A percentile compares a stretch with the other conserved stretches of the same genome.
Conservation (phyloP, 2,329 filamentous ascomycete species). For the Aureobasidium sp. region DNA sequence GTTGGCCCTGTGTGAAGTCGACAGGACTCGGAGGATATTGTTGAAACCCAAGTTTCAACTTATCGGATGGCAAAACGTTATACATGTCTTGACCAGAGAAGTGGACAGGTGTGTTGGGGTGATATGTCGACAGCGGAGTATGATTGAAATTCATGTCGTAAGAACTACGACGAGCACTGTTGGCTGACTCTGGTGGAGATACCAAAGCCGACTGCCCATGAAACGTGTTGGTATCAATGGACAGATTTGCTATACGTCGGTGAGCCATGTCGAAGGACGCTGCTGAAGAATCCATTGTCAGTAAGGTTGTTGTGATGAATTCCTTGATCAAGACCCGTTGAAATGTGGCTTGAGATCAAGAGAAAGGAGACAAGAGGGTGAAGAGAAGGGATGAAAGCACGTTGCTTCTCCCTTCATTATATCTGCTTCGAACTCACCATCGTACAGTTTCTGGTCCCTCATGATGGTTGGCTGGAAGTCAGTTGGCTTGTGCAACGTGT, state of each 20-base stretch:
- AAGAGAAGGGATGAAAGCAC: constrained; percentile 9
- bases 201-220: not conserved
- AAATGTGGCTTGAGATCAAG: constrained; percentile 3
- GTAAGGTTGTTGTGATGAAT: not conserved
- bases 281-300: not conserved
- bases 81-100: not conserved
- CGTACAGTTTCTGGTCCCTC: not conserved
- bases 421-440: constrained; percentile 8
- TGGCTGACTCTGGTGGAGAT: not conserved
- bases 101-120: not conserved
- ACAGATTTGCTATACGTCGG: not conserved
- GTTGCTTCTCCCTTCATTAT: constrained; percentile 10
- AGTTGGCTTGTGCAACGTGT: not conserved
- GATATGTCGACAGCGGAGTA: not conserved
- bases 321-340: not conserved
- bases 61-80: not conserved
- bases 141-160: not conserved
- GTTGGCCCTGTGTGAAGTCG: not conserved
- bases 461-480: constrained; percentile 1
- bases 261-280: not conserved
- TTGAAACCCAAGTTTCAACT: not conserved
- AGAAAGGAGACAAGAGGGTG: not conserved
- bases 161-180: not conserved
- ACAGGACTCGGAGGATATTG: constrained; percentile 1
- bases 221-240: not conserved